A percentile compares a stretch with the other conserved stretches of the same genome.
Conservation (phyloP, 768 basidiomycete genomes). For the Hypholoma sublateritium region DNA sequence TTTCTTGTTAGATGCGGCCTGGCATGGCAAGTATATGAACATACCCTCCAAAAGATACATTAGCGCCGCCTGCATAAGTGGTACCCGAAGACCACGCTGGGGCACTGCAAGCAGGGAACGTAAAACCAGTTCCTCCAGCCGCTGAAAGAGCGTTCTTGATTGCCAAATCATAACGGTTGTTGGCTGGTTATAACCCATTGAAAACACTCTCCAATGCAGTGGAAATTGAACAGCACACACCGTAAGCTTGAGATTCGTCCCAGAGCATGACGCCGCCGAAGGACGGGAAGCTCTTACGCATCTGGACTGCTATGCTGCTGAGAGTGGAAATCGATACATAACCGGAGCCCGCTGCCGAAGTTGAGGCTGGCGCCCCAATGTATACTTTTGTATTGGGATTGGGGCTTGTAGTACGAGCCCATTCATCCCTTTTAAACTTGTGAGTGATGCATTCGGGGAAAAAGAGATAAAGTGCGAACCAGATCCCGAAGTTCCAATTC, state of each 20-base stretch:
- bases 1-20: conserved; percentile 3
- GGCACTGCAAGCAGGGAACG: conserved; percentile 60
- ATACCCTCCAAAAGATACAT: conserved; percentile 58
- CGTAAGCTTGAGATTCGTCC: conserved; percentile 49
- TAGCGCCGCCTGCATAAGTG: conserved; percentile 48
- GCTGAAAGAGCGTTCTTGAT: conserved; percentile 60
- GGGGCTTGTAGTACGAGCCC: conserved; percentile 57
- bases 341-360: conserved; percentile 57
- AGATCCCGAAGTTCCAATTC: conserved; percentile 65
- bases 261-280: conserved; percentile 66
- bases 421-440: conserved; percentile 49
- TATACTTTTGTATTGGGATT: conserved; percentile 65
- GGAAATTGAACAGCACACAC: conserved; percentile 33
- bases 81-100: conserved; percentile 49
- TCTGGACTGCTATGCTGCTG: conserved; percentile 44
- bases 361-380: conserved; percentile 63
- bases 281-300: conserved; percentile 58
- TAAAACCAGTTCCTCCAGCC: conserved; percentile 70
- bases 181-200: conserved; percentile 34
- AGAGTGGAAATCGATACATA: conserved; percentile 52
- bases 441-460: background rate
- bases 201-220: background rate
- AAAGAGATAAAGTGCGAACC: conserved; percentile 30
- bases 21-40: conserved; percentile 12
- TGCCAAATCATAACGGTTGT: conserved; percentile 56